phyloP scores from a whole-genome alignment of 2,329 filamentous ascomycete genomes.

The Microdochium bolleyi region DNA sequence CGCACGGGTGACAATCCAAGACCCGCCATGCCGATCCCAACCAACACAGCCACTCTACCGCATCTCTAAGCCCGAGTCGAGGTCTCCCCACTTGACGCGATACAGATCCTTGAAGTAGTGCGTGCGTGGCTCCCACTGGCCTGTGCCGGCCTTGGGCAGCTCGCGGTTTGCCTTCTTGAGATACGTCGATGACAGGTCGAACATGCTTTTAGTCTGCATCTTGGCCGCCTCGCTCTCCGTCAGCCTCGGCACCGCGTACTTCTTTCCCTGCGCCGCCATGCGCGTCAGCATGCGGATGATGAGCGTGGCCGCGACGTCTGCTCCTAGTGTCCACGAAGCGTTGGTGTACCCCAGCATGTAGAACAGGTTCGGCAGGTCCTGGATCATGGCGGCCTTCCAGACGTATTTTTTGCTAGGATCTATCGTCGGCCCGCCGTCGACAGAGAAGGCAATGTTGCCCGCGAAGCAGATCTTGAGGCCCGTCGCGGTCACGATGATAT shows the following conservation, averaged over 20 bases:
- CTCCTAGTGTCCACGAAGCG: slow-evolving; percentile 53
- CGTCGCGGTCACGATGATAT: slow-evolving; percentile 58
- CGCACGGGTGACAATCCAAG: too few species aligned
- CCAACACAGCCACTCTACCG: background rate
- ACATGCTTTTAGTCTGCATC: slow-evolving; percentile 6
- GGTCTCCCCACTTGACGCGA: background rate
- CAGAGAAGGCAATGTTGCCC: slow-evolving; percentile 37
- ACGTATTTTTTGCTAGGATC: slow-evolving; percentile 35
- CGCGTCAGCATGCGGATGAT: slow-evolving; percentile 40
- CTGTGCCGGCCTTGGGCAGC: slow-evolving; percentile 37
- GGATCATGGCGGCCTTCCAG: slow-evolving; percentile 54
- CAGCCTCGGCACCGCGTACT: background rate
- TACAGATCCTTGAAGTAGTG: background rate
- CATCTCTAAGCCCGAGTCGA: background rate
- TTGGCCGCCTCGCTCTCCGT: background rate
- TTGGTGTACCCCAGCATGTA: slow-evolving; percentile 54
- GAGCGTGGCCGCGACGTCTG: slow-evolving; percentile 43
- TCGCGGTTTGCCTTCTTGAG: slow-evolving; percentile 11
- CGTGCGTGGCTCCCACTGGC: slow-evolving; percentile 13
- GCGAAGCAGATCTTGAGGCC: slow-evolving; percentile 50
- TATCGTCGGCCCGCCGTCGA: slow-evolving; percentile 38
- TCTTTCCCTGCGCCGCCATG: slow-evolving; percentile 24
- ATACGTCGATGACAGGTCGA: slow-evolving; percentile 8
- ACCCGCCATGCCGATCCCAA: too few species aligned
- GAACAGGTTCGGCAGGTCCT: slow-evolving; percentile 51